Conservation (phyloP, 768 basidiomycete species). For the Rhodotorula sphaerocarpa region DNA sequence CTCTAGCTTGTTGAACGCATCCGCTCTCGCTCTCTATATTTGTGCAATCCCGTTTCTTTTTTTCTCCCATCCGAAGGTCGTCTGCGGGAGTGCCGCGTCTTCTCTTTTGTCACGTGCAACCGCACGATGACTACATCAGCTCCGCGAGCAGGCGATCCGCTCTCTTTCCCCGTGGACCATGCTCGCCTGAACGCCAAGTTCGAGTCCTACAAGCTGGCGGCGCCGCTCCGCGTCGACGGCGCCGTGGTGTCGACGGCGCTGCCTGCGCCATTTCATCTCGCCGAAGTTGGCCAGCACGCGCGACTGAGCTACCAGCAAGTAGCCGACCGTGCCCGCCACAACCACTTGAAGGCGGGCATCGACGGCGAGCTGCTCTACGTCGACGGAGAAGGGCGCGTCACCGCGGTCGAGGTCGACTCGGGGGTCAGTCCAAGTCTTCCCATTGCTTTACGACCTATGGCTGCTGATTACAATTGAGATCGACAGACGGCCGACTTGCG, state of each 20-base stretch:
- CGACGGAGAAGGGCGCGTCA: slow-evolving; percentile 19
- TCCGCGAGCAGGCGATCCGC: background rate
- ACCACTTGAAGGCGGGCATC: slow-evolving; percentile 23
- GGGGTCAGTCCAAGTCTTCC: background rate
- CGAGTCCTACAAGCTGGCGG: slow-evolving; percentile 35
- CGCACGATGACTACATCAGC: no score
- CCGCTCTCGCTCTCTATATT: no score
- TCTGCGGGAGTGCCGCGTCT: no score
- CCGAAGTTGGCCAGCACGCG: slow-evolving; percentile 3
- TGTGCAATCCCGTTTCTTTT: no score
- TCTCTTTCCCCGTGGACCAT: slow-evolving; percentile 21
- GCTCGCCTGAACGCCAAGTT: slow-evolving; percentile 32
- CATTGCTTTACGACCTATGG: background rate
- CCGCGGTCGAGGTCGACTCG: slow-evolving; percentile 14
- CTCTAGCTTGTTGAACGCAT: no score
- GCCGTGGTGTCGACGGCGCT: background rate
- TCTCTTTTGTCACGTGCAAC: no score
- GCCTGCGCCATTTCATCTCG: background rate
- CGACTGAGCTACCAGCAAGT: slow-evolving; percentile 31
- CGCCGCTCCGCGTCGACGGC: background rate
- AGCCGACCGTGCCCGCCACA: slow-evolving; percentile 26
- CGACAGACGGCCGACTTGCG: slow-evolving; percentile 2
- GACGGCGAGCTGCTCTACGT: slow-evolving; percentile 24
- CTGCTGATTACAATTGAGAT: background rate
- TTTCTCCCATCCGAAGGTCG: no score